Percentiles rank a stretch among this genome's conserved stretches.
Conservation (phyloP, 2,329 filamentous ascomycete genomes). For the Lasiodiplodia gonubiensis region DNA sequence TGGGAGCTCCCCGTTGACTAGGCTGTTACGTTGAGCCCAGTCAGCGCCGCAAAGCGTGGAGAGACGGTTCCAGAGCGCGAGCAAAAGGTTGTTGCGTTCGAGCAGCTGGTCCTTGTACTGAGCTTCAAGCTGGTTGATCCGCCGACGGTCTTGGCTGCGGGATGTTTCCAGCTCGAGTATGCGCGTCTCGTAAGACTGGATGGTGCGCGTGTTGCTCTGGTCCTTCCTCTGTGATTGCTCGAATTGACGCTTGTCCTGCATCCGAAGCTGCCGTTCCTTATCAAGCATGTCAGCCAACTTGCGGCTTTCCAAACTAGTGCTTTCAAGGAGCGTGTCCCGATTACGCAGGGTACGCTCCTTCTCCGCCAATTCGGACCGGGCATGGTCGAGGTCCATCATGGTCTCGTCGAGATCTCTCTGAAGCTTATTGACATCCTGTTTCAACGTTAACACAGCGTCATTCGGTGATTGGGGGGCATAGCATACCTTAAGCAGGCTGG, state of each 20-base stretch:
- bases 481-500: slow-evolving; percentile 77
- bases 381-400: slow-evolving; percentile 78
- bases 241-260: slow-evolving; percentile 84
- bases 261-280: slow-evolving; percentile 83
- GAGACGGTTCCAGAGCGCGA: slow-evolving; percentile 88
- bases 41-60: slow-evolving; percentile 86
- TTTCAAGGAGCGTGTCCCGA: slow-evolving; percentile 86
- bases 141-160: slow-evolving; percentile 77
- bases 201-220: slow-evolving; percentile 82
- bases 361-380: slow-evolving; percentile 79
- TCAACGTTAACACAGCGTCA: slow-evolving; percentile 27
- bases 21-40: slow-evolving; percentile 87
- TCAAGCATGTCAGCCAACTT: slow-evolving; percentile 88
- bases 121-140: slow-evolving; percentile 75
- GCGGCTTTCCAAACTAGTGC: slow-evolving; percentile 82
- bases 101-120: slow-evolving; percentile 84
- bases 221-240: slow-evolving; percentile 89
- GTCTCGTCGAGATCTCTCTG: slow-evolving; percentile 88
- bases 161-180: slow-evolving; percentile 86
- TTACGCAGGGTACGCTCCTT: slow-evolving; percentile 90
- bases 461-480: neutral
- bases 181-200: slow-evolving; percentile 81
- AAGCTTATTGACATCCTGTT: slow-evolving; percentile 79
- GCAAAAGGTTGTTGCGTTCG: slow-evolving; percentile 86
- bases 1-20: slow-evolving; percentile 86